These are phyloP conservation scores for Chloranthus sessilifolius DNA, from an alignment of 164 flowering plant genomes.

Conservation along the genomic window DNA sequence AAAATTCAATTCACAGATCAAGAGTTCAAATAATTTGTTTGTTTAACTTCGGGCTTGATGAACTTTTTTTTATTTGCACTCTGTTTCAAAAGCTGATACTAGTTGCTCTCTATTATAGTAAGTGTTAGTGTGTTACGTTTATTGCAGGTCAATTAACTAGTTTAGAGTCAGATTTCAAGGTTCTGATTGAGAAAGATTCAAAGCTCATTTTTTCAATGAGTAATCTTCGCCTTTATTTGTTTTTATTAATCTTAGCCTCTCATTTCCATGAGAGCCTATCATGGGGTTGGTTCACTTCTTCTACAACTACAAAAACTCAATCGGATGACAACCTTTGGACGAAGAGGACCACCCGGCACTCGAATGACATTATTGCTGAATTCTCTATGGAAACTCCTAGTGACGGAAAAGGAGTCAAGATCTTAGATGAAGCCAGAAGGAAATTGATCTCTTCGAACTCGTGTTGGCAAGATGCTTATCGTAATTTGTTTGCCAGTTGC, in stretches of 20 bases:
- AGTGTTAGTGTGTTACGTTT: no score
- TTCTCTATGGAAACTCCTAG: slow-evolving; percentile 47
- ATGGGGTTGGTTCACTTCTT: slow-evolving; percentile 47
- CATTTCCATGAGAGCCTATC: slow-evolving; percentile 16
- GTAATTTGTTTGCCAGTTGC: slow-evolving; percentile 54
- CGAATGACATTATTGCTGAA: slow-evolving; percentile 27
- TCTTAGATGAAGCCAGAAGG: slow-evolving; percentile 44
- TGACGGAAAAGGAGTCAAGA: slow-evolving; percentile 33
- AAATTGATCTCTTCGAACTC: slow-evolving; percentile 36
- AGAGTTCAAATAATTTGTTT: no score
- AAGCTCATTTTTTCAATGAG: slow-evolving; percentile 1
- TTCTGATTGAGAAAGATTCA: slow-evolving; percentile 4
- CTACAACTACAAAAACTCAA: slow-evolving; percentile 11
- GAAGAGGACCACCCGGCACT: no score
- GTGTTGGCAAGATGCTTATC: slow-evolving; percentile 75
- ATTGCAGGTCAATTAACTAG: no score
- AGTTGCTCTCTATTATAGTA: no score
- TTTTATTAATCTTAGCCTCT: slow-evolving; percentile 18
- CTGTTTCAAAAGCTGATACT: no score
- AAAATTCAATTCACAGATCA: no score
- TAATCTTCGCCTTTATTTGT: slow-evolving; percentile 6
- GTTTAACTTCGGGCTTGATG: no score
- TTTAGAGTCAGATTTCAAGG: no score
- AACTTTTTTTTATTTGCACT: no score
- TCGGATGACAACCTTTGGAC: not conserved